These are phyloP conservation scores for Candida dubliniensis DNA, from an alignment of 1,139 yeast genomes.

Conservation along the genomic window DNA sequence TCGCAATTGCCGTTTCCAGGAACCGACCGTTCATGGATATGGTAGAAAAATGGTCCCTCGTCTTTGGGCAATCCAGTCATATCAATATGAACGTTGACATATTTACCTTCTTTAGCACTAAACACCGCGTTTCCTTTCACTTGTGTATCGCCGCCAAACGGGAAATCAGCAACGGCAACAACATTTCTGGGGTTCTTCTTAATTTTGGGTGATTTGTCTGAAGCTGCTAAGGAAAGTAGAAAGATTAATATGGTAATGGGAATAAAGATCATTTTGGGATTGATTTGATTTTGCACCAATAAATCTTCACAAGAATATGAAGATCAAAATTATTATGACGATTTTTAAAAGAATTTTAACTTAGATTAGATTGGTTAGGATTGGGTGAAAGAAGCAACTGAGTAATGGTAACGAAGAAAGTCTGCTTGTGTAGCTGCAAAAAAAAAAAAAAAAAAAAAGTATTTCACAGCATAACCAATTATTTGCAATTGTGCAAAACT, in stretches of 20 bases:
- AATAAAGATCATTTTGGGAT: not conserved
- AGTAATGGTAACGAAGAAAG: not conserved
- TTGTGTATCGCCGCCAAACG: slow-evolving; percentile 39
- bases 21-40: slow-evolving; percentile 52
- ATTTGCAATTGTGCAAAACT: not conserved
- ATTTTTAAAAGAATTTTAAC: slow-evolving; percentile 8
- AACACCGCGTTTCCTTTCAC: slow-evolving; percentile 53
- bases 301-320: slow-evolving; percentile 11
- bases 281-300: not conserved
- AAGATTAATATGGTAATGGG: not conserved
- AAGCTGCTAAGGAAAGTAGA: not conserved
- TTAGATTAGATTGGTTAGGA: no score
- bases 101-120: slow-evolving; percentile 44
- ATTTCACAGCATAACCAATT: not conserved
- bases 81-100: slow-evolving; percentile 60
- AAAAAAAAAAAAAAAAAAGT: not conserved
- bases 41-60: slow-evolving; percentile 62
- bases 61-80: slow-evolving; percentile 54
- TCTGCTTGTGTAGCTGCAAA: not conserved
- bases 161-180: slow-evolving; percentile 59
- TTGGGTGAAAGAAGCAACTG: no score
- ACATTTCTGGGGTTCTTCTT: slow-evolving; percentile 45
- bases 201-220: slow-evolving; percentile 38
- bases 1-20: slow-evolving; percentile 48
- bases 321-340: slow-evolving; percentile 10